These are phyloP conservation scores for Apiospora marii DNA, from an alignment of 2,329 filamentous ascomycete genomes.

Conservation along the genomic window DNA sequence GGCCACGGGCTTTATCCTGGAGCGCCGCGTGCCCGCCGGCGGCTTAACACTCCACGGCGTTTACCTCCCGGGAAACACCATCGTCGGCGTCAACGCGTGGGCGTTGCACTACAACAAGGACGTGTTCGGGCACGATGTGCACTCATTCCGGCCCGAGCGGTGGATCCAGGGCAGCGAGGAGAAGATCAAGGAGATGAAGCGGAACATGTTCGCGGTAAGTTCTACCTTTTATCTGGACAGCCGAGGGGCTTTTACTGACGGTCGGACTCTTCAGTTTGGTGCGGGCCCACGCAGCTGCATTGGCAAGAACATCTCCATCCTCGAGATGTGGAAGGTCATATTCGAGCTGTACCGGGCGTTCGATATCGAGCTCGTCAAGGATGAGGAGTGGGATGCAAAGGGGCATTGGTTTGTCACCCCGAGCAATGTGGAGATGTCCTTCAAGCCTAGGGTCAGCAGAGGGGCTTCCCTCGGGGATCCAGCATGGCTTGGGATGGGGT, in stretches of 20 bases:
- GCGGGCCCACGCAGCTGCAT: conserved; percentile 59
- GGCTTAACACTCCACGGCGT: conserved; percentile 50
- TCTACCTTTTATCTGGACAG: too few species aligned
- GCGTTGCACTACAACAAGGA: conserved; percentile 43
- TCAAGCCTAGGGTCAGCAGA: conserved; percentile 24
- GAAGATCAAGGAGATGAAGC: conserved; percentile 39
- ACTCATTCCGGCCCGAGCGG: conserved; percentile 49
- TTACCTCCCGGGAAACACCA: conserved; percentile 43
- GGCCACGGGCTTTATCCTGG: conserved; percentile 56
- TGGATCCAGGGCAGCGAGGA: conserved; percentile 46
- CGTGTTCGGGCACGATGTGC: conserved; percentile 44
- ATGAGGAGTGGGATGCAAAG: conserved; percentile 32
- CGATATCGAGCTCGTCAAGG: conserved; percentile 21
- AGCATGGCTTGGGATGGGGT: too few species aligned
- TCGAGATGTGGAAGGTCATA: conserved; percentile 26
- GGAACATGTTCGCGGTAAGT: conserved; percentile 30
- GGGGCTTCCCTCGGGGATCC: neutral
- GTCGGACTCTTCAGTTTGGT: conserved; percentile 46
- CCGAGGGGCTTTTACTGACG: neutral
- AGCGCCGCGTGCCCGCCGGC: conserved; percentile 54
- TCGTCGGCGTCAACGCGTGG: conserved; percentile 48
- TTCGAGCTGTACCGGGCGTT: conserved; percentile 24
- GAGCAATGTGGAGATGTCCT: conserved; percentile 24
- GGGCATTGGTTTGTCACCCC: conserved; percentile 25
- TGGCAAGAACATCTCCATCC: conserved; percentile 28